phyloP scores from a whole-genome alignment of 179 eudicot genomes.

The Silene noctiflora region DNA sequence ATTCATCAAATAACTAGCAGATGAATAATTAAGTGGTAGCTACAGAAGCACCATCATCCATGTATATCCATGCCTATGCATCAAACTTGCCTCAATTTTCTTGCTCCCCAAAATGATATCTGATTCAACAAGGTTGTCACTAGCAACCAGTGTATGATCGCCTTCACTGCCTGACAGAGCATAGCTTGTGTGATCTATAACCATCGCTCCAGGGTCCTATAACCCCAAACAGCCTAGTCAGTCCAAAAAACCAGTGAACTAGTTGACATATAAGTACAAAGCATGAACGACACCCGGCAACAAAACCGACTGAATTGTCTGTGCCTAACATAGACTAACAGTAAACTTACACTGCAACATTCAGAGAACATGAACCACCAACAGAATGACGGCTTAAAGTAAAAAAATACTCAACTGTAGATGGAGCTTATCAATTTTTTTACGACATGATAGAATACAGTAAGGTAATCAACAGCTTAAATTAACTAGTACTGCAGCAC shows the following conservation, averaged over 20 bases:
- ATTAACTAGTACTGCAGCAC: background rate
- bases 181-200: constrained; percentile 75
- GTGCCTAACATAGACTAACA: background rate
- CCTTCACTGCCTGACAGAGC: constrained; percentile 69
- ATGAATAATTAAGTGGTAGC: background rate
- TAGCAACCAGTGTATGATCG: constrained; percentile 69
- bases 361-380: no score
- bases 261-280: background rate
- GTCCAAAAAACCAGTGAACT: background rate
- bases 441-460: background rate
- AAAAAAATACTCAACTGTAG: no score
- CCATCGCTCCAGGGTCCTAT: constrained; percentile 68
- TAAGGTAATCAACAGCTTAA: background rate
- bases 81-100: constrained; percentile 59
- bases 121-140: constrained; percentile 56
- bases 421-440: background rate
- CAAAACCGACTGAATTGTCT: background rate
- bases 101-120: constrained; percentile 68
- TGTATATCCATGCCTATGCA: background rate
- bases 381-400: no score
- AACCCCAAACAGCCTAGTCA: constrained; percentile 21
- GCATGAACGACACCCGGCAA: background rate
- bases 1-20: background rate
- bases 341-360: no score
- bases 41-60: background rate